Percentiles rank a stretch among this genome's conserved stretches.
These are phyloP conservation scores for Scolecobasidium constrictum DNA, from an alignment of 2,329 filamentous ascomycete genomes.

Conservation along the genomic window DNA sequence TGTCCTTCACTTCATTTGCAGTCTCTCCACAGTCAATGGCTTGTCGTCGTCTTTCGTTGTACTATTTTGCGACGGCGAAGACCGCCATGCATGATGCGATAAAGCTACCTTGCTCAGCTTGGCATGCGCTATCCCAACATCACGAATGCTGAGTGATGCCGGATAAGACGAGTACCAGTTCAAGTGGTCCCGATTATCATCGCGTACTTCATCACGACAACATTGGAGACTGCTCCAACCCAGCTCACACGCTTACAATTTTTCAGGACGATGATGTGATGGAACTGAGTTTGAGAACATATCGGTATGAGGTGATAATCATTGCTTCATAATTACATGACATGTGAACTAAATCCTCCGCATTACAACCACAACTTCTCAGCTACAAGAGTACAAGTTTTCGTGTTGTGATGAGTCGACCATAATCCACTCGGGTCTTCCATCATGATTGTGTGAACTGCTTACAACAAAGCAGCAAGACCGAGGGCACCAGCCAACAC, in stretches of 20 bases:
- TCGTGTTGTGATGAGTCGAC: not conserved
- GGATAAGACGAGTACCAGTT: conserved; percentile 2
- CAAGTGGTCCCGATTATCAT: not conserved
- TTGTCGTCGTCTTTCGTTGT: no score
- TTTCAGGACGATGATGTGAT: not conserved
- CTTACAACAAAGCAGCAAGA: conserved; percentile 8
- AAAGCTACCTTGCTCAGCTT: no score
- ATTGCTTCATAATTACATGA: not conserved
- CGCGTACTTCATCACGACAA: no score
- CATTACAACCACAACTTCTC: not conserved
- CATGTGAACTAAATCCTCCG: not conserved
- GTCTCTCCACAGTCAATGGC: no score
- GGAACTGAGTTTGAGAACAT: not conserved
- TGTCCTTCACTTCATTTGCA: no score
- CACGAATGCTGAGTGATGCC: no score
- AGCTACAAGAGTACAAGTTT: not conserved
- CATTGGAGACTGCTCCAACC: no score
- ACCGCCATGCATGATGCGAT: no score
- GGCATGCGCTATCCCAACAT: no score
- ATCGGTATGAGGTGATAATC: not conserved
- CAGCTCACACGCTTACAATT: no score
- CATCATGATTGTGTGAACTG: not conserved
- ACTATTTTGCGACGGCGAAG: no score
- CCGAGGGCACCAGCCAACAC: conserved; percentile 2
- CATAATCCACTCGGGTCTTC: not conserved